Evolutionary conservation across 495 filamentous ascomycete species (phyloP).

Genomic region (Daldinia childiae): DNA sequence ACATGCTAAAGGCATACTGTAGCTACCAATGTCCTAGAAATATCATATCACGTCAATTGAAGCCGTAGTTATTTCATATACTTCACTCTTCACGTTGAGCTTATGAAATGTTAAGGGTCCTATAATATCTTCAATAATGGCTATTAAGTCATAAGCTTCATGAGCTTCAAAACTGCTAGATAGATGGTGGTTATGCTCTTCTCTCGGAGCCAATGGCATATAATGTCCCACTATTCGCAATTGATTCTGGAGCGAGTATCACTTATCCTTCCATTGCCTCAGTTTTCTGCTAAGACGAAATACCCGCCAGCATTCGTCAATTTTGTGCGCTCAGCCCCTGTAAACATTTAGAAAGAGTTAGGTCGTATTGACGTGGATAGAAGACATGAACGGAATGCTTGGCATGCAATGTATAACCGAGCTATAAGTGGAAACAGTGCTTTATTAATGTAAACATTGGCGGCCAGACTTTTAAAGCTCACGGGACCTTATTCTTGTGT

Average conservation of each 20-base stretch:
- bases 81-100: background rate
- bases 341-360: background rate
- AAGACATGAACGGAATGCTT: constrained; percentile 35
- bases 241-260: background rate
- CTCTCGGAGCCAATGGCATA: background rate
- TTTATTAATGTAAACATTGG: constrained; percentile 13
- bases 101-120: background rate
- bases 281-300: background rate
- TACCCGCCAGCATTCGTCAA: constrained; percentile 3
- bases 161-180: background rate
- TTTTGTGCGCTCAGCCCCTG: background rate
- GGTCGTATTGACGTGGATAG: constrained; percentile 18
- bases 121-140: background rate
- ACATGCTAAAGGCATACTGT: background rate
- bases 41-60: background rate
- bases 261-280: background rate
- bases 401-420: constrained; percentile 16
- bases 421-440: background rate
- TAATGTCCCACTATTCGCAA: background rate
- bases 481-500: background rate
- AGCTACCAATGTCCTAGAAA: background rate
- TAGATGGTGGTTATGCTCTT: background rate
- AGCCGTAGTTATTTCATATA: background rate
- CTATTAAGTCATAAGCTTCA: background rate
- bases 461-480: constrained; percentile 4